These are phyloP conservation scores for Trametes cingulata DNA, from an alignment of 768 basidiomycete species.

Conservation along the genomic window DNA sequence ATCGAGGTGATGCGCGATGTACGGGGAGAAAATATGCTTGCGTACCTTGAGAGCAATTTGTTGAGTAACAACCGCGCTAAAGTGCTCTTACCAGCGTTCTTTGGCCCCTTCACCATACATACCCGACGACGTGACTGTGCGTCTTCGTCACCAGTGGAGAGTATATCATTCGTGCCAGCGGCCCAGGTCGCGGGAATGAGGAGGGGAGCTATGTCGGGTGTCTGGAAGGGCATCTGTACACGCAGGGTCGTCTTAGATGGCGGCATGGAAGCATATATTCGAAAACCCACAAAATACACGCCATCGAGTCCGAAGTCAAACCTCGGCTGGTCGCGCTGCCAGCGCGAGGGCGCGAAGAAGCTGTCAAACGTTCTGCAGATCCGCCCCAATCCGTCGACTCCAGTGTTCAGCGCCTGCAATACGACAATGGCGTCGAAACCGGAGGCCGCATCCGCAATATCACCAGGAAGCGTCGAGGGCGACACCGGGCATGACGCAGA, in stretches of 20 bases:
- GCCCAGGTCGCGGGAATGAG: conserved; percentile 40
- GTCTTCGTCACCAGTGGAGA: background rate
- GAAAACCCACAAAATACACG: conserved; percentile 46
- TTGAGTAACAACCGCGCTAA: conserved; percentile 78
- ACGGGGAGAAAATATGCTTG: conserved; percentile 7
- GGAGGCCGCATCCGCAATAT: conserved; percentile 14
- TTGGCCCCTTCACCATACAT: conserved; percentile 80
- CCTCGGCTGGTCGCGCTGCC: conserved; percentile 36
- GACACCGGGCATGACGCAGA: background rate
- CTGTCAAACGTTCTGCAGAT: conserved; percentile 64
- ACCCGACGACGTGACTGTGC: conserved; percentile 31
- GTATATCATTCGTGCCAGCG: conserved; percentile 25
- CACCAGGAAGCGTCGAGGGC: conserved; percentile 17
- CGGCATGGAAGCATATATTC: background rate
- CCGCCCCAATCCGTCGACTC: conserved; percentile 65
- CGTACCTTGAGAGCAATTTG: conserved; percentile 58
- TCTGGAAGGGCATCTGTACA: conserved; percentile 29
- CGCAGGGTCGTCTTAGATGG: conserved; percentile 24
- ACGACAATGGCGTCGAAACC: conserved; percentile 46
- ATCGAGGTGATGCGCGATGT: background rate
- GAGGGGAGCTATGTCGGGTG: conserved; percentile 37
- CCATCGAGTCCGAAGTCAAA: conserved; percentile 48
- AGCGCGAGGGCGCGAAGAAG: conserved; percentile 57
- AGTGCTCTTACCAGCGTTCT: conserved; percentile 88
- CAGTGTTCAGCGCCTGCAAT: conserved; percentile 57